Evolutionary conservation across 2,329 filamentous ascomycete species (phyloP).

Genomic region (Neofusicoccum cordaticola): DNA sequence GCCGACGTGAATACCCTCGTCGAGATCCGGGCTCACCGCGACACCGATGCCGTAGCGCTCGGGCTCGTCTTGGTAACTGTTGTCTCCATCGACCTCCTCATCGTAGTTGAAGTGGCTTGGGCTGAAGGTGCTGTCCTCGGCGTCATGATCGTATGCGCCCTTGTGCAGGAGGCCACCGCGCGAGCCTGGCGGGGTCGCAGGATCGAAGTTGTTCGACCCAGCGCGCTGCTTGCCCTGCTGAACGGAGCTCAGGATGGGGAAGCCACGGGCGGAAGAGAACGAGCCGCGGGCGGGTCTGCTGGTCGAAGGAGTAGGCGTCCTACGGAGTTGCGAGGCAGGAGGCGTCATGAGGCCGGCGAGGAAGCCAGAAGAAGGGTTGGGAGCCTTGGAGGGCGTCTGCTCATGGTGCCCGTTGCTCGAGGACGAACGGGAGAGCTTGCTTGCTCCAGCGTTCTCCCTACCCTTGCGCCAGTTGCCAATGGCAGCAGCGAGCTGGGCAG

Average conservation of each 20-base stretch:
- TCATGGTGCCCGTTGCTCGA: neutral
- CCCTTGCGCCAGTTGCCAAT: constrained; percentile 91
- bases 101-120: constrained; percentile 10
- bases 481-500: constrained; percentile 91
- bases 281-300: constrained; percentile 25
- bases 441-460: constrained; percentile 45
- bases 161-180: constrained; percentile 46
- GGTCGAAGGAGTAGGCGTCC: constrained; percentile 23
- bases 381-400: constrained; percentile 55
- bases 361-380: constrained; percentile 57
- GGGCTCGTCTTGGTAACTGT: neutral
- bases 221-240: constrained; percentile 22
- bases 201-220: neutral
- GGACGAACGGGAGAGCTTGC: constrained; percentile 33
- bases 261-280: constrained; percentile 21
- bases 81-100: neutral
- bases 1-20: neutral
- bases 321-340: constrained; percentile 62
- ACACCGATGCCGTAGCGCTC: constrained; percentile 10
- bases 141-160: constrained; percentile 59
- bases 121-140: constrained; percentile 49
- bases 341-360: constrained; percentile 83
- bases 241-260: constrained; percentile 20
- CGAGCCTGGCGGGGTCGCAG: constrained; percentile 25
- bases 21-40: neutral